A percentile compares a stretch with the other conserved stretches of the same genome.
Conservation (phyloP, 371 early-diverging fungal species). For the Cokeromyces recurvatus region DNA sequence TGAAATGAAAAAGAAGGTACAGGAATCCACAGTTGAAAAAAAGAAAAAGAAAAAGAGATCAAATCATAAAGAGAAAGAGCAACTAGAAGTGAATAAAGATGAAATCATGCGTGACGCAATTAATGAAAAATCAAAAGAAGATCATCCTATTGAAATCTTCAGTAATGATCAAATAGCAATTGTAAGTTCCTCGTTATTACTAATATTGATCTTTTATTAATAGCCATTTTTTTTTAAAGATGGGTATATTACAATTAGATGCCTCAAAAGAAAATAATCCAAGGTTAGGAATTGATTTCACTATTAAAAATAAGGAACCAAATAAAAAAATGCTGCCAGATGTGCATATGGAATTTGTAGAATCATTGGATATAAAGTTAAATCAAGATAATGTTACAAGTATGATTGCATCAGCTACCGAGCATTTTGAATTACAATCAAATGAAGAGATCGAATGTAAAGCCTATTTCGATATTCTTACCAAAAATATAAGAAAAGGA, state of each 20-base stretch:
- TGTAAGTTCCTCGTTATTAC: conserved; percentile 17
- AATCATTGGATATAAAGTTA: conserved; percentile 33
- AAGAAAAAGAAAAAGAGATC: not conserved
- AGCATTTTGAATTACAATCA: conserved; percentile 31
- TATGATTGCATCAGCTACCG: conserved; percentile 23
- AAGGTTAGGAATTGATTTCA: conserved; percentile 10
- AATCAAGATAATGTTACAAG: conserved; percentile 12
- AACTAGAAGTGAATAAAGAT: conserved; percentile 7
- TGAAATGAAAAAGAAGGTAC: conserved; percentile 1
- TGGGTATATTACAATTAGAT: too few relatives aligned
- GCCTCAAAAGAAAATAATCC: not conserved
- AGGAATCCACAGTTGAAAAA: not conserved
- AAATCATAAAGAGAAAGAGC: conserved; percentile 10
- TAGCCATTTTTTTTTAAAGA: too few relatives aligned
- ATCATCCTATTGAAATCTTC: conserved; percentile 12
- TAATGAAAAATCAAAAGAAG: conserved; percentile 11
- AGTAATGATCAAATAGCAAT: conserved; percentile 22
- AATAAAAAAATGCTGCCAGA: conserved; percentile 22
- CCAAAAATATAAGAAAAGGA: conserved; percentile 28
- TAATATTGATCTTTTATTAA: too few relatives aligned
- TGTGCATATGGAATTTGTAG: conserved; percentile 24
- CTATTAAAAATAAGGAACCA: conserved; percentile 16
- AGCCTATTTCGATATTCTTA: conserved; percentile 26
- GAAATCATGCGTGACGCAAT: conserved; percentile 11
- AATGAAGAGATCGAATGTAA: conserved; percentile 26